These are phyloP conservation scores for Apocynum venetum DNA, from an alignment of 257 asterid genomes.

Conservation along the genomic window DNA sequence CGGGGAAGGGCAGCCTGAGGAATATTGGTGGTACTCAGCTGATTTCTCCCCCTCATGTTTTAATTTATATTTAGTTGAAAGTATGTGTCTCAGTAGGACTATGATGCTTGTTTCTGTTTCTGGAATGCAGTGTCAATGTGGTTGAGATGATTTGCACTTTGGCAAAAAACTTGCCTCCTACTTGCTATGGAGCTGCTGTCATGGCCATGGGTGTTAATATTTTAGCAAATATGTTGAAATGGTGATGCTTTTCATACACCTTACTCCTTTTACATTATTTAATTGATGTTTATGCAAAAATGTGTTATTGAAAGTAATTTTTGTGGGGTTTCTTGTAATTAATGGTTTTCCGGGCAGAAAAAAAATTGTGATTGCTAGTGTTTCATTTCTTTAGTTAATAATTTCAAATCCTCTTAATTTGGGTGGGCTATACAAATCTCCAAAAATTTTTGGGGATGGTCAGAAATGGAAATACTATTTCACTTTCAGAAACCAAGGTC, in stretches of 20 bases:
- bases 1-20: slow-evolving; percentile 35
- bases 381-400: not conserved
- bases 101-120: slow-evolving; percentile 15
- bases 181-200: slow-evolving; percentile 50
- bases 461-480: not conserved
- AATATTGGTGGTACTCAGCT: slow-evolving; percentile 41
- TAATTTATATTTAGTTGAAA: slow-evolving; percentile 14
- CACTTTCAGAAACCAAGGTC: not conserved
- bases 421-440: not conserved
- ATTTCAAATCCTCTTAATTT: not conserved
- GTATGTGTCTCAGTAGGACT: slow-evolving; percentile 6
- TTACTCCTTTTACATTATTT: slow-evolving; percentile 12
- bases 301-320: not conserved
- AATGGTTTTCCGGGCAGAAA: not conserved
- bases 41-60: not conserved
- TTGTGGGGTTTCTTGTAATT: not conserved
- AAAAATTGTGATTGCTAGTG: not conserved
- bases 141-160: slow-evolving; percentile 73
- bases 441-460: not conserved
- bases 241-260: slow-evolving; percentile 39
- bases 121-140: slow-evolving; percentile 58
- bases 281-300: not conserved
- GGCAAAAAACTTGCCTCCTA: slow-evolving; percentile 60
- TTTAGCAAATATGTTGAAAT: slow-evolving; percentile 77
- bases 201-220: slow-evolving; percentile 81